Evolutionary conservation across 805 yeast species (phyloP), one percentile per base, ranked within the genome.

Genomic region (Candida corydali): DNA sequence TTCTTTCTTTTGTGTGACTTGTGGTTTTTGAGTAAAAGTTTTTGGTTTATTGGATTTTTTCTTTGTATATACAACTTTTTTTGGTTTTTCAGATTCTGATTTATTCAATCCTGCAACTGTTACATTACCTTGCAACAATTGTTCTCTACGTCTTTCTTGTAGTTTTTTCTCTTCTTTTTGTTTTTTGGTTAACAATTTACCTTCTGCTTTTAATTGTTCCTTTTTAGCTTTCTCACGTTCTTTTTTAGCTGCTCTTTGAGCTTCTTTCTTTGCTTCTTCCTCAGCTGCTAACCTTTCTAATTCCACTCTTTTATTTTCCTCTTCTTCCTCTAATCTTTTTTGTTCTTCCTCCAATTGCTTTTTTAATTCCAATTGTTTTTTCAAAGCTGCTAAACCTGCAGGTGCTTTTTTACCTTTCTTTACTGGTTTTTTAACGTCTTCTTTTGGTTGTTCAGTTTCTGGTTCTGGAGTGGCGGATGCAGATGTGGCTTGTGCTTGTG

Each of bases 141-240:
- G 88, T 46, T 85, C 85, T 61, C 94, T 84, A 68, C 98, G 87
- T 58, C 85, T 84, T 56, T 91, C 97, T 52, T 81, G 76, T 27
- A 80, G 62, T 37, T 80, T 86, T 67, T 86, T 85, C 59, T 88
- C 95, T 62, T 88, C 96, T 65, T 85, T 87, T 72, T 93, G 98
- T 58, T 89, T 91, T 70, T 86, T 93, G 41, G 96, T 85, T 56
- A 93, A 67, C 38, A 82, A 79, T 58, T 93, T 93, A 55, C 99
- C 99, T 65, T 91, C 97, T 24, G 96, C 93, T 65, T 86, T 86
- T 59, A 93, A 78, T 65, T 86, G 91, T 53, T 93, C 98, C 48
- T 77, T 82, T 71, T 84, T 88, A 41, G 75, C 74, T 64, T 75
- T 83, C 54, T 91, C 97, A 58, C 78, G 85, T 63, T 93, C 98